phyloP scores from a whole-genome alignment of 1,139 yeast genomes.

The Eremothecium sinecaudum region DNA sequence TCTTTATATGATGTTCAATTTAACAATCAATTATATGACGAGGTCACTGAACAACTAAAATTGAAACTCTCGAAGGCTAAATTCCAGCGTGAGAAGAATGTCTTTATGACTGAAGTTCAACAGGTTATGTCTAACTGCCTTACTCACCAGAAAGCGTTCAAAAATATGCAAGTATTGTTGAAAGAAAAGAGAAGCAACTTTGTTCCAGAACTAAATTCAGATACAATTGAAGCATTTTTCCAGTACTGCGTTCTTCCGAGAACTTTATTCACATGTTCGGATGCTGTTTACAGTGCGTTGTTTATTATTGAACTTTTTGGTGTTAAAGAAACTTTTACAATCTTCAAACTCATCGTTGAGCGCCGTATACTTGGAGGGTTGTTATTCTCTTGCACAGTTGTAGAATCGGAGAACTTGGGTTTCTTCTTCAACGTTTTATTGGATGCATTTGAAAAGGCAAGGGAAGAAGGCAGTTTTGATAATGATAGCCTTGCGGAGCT shows the following conservation, averaged over 20 bases:
- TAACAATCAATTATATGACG: conserved; percentile 43
- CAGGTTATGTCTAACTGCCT: conserved; percentile 28
- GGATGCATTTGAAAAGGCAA: conserved; percentile 32
- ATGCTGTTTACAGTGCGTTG: conserved; percentile 63
- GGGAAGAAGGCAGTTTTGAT: conserved; percentile 17
- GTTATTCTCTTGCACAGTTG: conserved; percentile 60
- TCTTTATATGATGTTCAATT: conserved; percentile 65
- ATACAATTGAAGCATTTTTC: conserved; percentile 36
- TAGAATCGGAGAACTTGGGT: conserved; percentile 79
- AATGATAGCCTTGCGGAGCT: conserved; percentile 38
- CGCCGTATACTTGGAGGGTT: conserved; percentile 47
- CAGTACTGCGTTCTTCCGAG: conserved; percentile 70
- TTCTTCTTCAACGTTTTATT: conserved; percentile 57
- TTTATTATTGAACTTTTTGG: conserved; percentile 48
- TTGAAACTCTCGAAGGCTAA: conserved; percentile 24
- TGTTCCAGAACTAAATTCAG: conserved; percentile 14
- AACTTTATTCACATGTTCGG: conserved; percentile 69
- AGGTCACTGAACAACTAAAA: conserved; percentile 37
- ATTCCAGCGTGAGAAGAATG: conserved; percentile 17
- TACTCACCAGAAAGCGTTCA: conserved; percentile 29
- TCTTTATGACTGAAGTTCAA: conserved; percentile 16
- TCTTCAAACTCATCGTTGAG: conserved; percentile 44
- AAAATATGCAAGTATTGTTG: conserved; percentile 24
- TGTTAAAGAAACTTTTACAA: conserved; percentile 33
- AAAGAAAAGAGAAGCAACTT: conserved; percentile 28